These are phyloP conservation scores for Exophiala spinifera DNA, from an alignment of 2,329 filamentous ascomycete species.

Conservation along the genomic window DNA sequence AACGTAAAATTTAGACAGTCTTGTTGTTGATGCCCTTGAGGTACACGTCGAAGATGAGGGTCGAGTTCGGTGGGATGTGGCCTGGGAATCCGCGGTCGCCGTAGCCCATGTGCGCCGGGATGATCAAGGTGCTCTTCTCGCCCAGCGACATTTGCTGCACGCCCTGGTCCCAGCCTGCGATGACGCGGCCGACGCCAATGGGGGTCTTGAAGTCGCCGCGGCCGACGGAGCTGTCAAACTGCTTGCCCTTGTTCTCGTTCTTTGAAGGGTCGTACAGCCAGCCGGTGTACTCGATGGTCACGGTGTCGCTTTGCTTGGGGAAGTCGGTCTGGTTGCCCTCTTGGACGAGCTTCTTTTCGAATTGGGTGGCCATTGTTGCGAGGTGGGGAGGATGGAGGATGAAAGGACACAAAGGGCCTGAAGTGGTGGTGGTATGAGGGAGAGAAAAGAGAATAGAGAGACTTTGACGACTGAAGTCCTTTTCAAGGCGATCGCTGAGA, in stretches of 20 bases:
- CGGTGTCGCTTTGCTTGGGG: slow-evolving; percentile 65
- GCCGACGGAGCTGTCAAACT: slow-evolving; percentile 83
- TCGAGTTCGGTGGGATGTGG: slow-evolving; percentile 69
- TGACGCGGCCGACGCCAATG: slow-evolving; percentile 81
- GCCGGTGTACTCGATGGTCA: slow-evolving; percentile 68
- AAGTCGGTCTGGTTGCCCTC: slow-evolving; percentile 28
- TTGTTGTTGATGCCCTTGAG: not conserved
- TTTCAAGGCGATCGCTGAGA: too few species aligned
- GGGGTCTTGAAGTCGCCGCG: slow-evolving; percentile 69
- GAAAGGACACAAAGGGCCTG: not conserved
- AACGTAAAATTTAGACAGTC: not conserved
- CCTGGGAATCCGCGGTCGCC: slow-evolving; percentile 68
- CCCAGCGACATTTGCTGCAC: not conserved
- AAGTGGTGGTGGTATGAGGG: not conserved
- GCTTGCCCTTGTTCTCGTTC: slow-evolving; percentile 37
- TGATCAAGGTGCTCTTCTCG: slow-evolving; percentile 1
- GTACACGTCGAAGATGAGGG: slow-evolving; percentile 73
- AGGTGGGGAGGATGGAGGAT: not conserved
- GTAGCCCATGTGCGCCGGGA: slow-evolving; percentile 33
- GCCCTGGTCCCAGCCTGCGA: slow-evolving; percentile 57
- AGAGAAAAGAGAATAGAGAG: too few species aligned
- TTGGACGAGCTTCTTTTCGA: slow-evolving; percentile 7
- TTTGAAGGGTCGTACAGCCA: not conserved
- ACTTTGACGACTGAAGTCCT: too few species aligned
- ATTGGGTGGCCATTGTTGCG: not conserved